Conservation (phyloP, 2,329 filamentous ascomycete genomes). For the Ophiostoma tasmaniense region DNA sequence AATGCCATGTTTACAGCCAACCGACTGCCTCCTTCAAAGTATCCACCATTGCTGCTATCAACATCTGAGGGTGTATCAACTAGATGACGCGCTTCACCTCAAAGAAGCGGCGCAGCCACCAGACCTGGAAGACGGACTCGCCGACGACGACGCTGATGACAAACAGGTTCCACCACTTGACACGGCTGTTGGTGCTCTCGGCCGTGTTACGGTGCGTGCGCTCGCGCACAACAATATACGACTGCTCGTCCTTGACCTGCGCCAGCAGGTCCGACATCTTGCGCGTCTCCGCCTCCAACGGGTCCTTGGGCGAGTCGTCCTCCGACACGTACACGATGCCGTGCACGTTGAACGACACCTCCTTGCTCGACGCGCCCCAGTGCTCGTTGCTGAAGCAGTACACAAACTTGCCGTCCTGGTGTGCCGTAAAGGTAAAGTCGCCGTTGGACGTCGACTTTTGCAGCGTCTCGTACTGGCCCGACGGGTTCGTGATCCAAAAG, state of each 20-base stretch:
- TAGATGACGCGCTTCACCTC: constrained; percentile 68
- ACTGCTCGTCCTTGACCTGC: constrained; percentile 95
- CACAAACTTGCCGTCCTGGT: constrained; percentile 75
- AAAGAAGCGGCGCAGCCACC: constrained; percentile 98
- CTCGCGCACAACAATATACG: constrained; percentile 92
- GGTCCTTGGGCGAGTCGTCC: constrained; percentile 72
- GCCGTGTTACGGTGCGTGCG: constrained; percentile 96
- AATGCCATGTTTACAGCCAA: background rate
- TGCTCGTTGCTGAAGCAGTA: constrained; percentile 99
- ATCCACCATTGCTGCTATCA: no score
- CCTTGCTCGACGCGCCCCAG: constrained; percentile 92
- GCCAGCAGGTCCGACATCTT: constrained; percentile 74
- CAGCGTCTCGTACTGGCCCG: constrained; percentile 65
- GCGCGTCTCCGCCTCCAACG: constrained; percentile 83
- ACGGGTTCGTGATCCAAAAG: constrained; percentile 87
- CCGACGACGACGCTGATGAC: constrained; percentile 81
- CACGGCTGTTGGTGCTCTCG: constrained; percentile 92
- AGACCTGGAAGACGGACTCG: constrained; percentile 96
- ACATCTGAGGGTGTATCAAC: constrained; percentile 13
- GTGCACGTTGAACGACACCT: constrained; percentile 98
- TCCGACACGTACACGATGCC: constrained; percentile 96
- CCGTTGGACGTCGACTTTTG: constrained; percentile 77
- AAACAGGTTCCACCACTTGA: constrained; percentile 99
- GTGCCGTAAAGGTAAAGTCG: constrained; percentile 84
- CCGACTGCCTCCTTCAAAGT: background rate